A percentile compares a stretch with the other conserved stretches of the same genome.
Evolutionary conservation across 2,329 filamentous ascomycete genomes (phyloP).

Genomic region (Claviceps capensis): DNA sequence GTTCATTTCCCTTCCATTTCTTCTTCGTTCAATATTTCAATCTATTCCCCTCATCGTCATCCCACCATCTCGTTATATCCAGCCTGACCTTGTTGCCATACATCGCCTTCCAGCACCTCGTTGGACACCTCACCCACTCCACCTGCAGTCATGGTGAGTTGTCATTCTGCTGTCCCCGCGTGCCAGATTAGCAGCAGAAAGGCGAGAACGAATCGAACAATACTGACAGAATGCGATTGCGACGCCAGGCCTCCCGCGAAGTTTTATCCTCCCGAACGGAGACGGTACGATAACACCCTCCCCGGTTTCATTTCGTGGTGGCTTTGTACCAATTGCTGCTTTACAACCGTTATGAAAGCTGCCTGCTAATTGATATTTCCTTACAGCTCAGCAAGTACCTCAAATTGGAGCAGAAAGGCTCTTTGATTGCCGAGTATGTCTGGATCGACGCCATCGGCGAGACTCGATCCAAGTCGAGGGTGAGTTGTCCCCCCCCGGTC

Average conservation of each 20-base stretch:
- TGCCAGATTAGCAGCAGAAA: background rate
- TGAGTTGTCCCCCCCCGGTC: conserved; percentile 35
- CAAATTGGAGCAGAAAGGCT: conserved; percentile 76
- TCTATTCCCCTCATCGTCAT: no score
- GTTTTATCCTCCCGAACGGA: conserved; percentile 18
- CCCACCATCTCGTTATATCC: no score
- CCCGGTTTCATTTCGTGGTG: background rate
- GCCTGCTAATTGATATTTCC: conserved; percentile 11
- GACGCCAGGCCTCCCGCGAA: conserved; percentile 15
- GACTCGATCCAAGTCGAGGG: conserved; percentile 89
- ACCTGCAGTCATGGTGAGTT: background rate
- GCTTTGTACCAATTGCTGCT: background rate
- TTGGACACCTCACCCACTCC: background rate
- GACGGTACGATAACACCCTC: conserved; percentile 16
- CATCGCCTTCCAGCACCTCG: background rate
- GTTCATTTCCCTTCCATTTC: no score
- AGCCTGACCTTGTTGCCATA: no score
- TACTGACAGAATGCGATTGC: background rate
- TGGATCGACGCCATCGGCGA: conserved; percentile 81
- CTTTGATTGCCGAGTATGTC: conserved; percentile 88
- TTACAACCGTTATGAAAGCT: background rate
- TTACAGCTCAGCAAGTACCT: conserved; percentile 81
- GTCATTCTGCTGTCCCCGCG: background rate
- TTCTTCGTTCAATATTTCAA: no score
- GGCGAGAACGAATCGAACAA: background rate